Conservation (phyloP, 768 basidiomycete genomes). For the Crucibulum laeve region DNA sequence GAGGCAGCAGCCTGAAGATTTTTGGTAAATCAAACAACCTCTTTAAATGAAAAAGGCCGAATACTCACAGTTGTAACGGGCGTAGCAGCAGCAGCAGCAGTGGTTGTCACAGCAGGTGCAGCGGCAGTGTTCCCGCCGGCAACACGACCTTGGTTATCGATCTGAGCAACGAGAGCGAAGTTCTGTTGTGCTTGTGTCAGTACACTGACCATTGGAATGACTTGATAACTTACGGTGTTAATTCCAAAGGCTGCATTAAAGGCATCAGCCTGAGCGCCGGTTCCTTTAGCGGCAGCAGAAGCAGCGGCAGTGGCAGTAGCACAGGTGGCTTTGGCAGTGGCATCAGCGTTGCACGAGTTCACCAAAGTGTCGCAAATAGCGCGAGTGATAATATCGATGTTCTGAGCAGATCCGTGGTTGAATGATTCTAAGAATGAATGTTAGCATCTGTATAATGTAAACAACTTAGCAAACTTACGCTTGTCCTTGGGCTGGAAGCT, state of each 20-base stretch:
- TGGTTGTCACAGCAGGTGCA: slow-evolving; percentile 6
- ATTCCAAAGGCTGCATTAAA: slow-evolving; percentile 60
- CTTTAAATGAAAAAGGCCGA: slow-evolving; percentile 6
- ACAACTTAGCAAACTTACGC: slow-evolving; percentile 19
- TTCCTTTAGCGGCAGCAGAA: slow-evolving; percentile 30
- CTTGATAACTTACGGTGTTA: slow-evolving; percentile 30
- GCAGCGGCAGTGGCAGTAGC: slow-evolving; percentile 35
- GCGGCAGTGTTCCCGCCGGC: slow-evolving; percentile 21
- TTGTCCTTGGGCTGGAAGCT: slow-evolving; percentile 48
- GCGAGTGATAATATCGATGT: slow-evolving; percentile 55
- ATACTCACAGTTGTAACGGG: slow-evolving; percentile 6
- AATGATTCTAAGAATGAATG: slow-evolving; percentile 28
- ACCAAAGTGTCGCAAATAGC: slow-evolving; percentile 53
- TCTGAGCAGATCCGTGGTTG: slow-evolving; percentile 58
- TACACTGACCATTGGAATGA: not conserved
- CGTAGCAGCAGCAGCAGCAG: slow-evolving; percentile 6
- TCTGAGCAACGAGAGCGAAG: slow-evolving; percentile 37
- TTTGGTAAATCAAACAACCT: not conserved
- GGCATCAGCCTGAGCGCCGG: slow-evolving; percentile 55
- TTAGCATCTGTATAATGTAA: not conserved
- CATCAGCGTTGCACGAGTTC: slow-evolving; percentile 51
- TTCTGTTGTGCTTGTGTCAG: slow-evolving; percentile 21
- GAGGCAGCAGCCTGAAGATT: slow-evolving; percentile 9
- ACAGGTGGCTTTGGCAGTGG: slow-evolving; percentile 48
- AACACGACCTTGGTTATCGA: slow-evolving; percentile 41